Evolutionary conservation across 257 asterid species (phyloP).

Genomic region (Salvia rosmarinus): DNA sequence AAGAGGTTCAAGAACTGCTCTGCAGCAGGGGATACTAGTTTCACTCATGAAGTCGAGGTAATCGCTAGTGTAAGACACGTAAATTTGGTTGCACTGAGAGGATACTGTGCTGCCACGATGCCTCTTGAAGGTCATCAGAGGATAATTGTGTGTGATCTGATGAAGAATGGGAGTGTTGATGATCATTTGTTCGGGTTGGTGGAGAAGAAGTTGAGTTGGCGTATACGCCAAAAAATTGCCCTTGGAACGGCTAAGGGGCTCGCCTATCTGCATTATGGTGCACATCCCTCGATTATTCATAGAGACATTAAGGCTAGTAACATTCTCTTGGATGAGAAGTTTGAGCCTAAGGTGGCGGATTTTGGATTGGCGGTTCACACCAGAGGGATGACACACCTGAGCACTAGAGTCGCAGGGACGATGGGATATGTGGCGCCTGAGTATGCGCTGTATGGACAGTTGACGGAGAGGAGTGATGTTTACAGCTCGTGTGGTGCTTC

Average conservation of each 20-base stretch:
- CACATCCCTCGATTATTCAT: slow-evolving; percentile 72
- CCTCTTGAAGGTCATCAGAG: slow-evolving; percentile 81
- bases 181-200: slow-evolving; percentile 69
- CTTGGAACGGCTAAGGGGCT: slow-evolving; percentile 84
- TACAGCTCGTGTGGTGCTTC: slow-evolving; percentile 87
- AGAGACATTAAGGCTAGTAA: slow-evolving; percentile 88
- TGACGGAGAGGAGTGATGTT: slow-evolving; percentile 86
- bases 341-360: slow-evolving; percentile 86
- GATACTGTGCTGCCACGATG: slow-evolving; percentile 84
- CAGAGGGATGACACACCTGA: slow-evolving; percentile 79
- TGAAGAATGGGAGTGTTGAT: slow-evolving; percentile 82
- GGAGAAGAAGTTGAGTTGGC: slow-evolving; percentile 70
- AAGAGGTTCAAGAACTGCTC: slow-evolving; percentile 92
- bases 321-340: slow-evolving; percentile 76
- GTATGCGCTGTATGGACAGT: slow-evolving; percentile 83
- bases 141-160: slow-evolving; percentile 82
- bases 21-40: slow-evolving; percentile 68
- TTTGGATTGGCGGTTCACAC: slow-evolving; percentile 86
- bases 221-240: slow-evolving; percentile 71
- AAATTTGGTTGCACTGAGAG: slow-evolving; percentile 74
- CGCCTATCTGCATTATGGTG: slow-evolving; percentile 84
- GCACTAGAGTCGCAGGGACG: slow-evolving; percentile 95
- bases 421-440: slow-evolving; percentile 98
- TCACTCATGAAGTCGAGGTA: slow-evolving; percentile 78
- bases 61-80: slow-evolving; percentile 88